Conservation (phyloP, 2,329 filamentous ascomycete species). For the Ophiostoma novo-ulmi region DNA sequence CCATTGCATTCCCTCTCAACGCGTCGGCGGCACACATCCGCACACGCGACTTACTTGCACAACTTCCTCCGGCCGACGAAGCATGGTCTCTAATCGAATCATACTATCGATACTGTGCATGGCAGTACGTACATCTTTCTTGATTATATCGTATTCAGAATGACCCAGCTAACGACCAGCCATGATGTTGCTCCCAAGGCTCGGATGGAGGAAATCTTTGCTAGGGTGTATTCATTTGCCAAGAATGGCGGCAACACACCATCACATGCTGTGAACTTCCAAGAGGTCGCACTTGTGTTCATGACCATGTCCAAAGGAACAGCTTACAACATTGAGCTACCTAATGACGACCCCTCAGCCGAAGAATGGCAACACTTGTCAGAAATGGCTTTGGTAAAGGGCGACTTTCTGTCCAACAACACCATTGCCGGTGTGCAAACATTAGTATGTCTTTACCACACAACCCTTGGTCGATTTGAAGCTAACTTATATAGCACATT, state of each 20-base stretch:
- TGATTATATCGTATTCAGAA: neutral
- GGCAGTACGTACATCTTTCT: constrained; percentile 10
- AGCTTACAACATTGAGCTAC: constrained; percentile 21
- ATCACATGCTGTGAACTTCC: neutral
- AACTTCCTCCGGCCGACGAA: constrained; percentile 17
- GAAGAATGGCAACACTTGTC: constrained; percentile 11
- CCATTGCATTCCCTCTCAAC: neutral
- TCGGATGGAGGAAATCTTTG: neutral
- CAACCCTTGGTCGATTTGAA: neutral
- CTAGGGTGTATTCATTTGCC: neutral
- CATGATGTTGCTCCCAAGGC: neutral
- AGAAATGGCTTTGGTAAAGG: neutral
- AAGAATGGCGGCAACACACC: neutral
- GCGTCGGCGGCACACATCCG: neutral
- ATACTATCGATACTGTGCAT: constrained; percentile 22
- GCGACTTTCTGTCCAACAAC: neutral
- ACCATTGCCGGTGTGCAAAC: constrained; percentile 1
- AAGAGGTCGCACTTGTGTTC: constrained; percentile 16
- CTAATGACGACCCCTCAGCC: constrained; percentile 16
- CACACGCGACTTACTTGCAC: constrained; percentile 5
- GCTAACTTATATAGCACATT: neutral
- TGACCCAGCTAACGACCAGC: neutral
- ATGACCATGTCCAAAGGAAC: constrained; percentile 22
- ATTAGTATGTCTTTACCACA: neutral
- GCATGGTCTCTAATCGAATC: constrained; percentile 20